phyloP scores from a whole-genome alignment of 2,329 filamentous ascomycete species.

The Neofusicoccum kwambonambiense region DNA sequence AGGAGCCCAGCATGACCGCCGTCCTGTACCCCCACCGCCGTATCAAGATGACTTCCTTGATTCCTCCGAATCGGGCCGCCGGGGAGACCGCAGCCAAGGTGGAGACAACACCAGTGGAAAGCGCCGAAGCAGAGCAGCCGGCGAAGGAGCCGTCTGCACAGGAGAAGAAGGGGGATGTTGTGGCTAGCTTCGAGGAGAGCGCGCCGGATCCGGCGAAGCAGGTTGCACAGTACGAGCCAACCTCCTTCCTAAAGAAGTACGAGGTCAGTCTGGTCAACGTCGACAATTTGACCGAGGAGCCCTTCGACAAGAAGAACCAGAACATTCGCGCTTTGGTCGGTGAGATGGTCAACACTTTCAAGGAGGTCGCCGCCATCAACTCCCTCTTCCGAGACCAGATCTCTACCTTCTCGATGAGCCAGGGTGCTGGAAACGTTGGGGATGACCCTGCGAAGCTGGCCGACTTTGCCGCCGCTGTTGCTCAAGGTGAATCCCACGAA shows the following conservation, averaged over 20 bases:
- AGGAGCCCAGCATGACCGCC: slow-evolving; percentile 81
- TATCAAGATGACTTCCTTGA: slow-evolving; percentile 82
- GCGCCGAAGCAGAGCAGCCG: slow-evolving; percentile 40
- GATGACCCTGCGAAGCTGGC: slow-evolving; percentile 93
- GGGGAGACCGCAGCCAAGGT: slow-evolving; percentile 49
- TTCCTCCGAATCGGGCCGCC: slow-evolving; percentile 59
- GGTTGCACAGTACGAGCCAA: slow-evolving; percentile 67
- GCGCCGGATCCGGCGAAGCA: slow-evolving; percentile 58
- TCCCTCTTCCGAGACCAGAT: slow-evolving; percentile 96
- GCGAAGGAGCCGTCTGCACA: slow-evolving; percentile 52
- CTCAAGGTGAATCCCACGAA: slow-evolving; percentile 82
- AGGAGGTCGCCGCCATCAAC: slow-evolving; percentile 92
- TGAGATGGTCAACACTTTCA: slow-evolving; percentile 98
- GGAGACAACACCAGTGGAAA: slow-evolving; percentile 36
- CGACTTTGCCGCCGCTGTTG: slow-evolving; percentile 95
- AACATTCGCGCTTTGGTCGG: slow-evolving; percentile 90
- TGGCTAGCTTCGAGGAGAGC: slow-evolving; percentile 92
- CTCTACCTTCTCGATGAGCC: slow-evolving; percentile 93
- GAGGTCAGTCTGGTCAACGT: slow-evolving; percentile 93
- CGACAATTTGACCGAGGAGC: slow-evolving; percentile 85
- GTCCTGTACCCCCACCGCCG: slow-evolving; percentile 94
- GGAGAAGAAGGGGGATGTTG: slow-evolving; percentile 87
- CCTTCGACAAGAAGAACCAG: slow-evolving; percentile 84
- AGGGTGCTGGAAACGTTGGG: slow-evolving; percentile 90
- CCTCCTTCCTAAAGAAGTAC: slow-evolving; percentile 86